Evolutionary conservation across 345 rosid genomes (phyloP), one percentile per base, ranked within the genome.

Genomic region (Populus nigra): DNA sequence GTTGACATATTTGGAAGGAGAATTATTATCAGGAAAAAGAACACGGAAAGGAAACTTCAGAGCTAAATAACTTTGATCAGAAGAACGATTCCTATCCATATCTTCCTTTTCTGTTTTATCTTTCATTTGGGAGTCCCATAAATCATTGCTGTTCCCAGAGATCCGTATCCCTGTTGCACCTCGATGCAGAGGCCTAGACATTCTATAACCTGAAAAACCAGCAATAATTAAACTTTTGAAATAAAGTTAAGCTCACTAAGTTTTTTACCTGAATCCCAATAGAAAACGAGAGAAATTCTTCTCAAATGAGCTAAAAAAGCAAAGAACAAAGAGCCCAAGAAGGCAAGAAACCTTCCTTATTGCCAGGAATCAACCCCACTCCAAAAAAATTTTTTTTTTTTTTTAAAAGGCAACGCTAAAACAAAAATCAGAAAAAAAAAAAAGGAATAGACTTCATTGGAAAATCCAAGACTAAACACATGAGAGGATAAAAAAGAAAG

Each of bases 151-250:
- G 75, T 87, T 80, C 59, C 89, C 94, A 4, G 94, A 90, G 85
- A 85, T 85, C 88, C 96, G 85, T 47, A 77, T 73, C 62, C 89
- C 94, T 33, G 91, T 82, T 71, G 78, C 80, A 71, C 95, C 96
- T 82, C 98, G 88, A 71, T 84, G 92, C 74, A 90, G 89, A 81
- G 97, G 96, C 97, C 90, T 84, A 53, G 97, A 82, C 97, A 94
- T 94, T 73, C 79, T 82, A 68, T 61, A 41, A 81, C 87, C 89
- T 78, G 89, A 33, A 88, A 74, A 77, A 66, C 83, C 53, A 65
- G 70, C 68, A 53, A 57, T 76, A 45, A 78, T 63, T 59, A 23
- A 59, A 59, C 29, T 59, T 9, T 4, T 27, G 29, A 10, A 23
- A 59, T 10, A 23, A 10, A 59, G 27, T n/a, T 59, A 59, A 9